Conservation (phyloP, 2,329 filamentous ascomycete genomes). For the Eutypa lata region DNA sequence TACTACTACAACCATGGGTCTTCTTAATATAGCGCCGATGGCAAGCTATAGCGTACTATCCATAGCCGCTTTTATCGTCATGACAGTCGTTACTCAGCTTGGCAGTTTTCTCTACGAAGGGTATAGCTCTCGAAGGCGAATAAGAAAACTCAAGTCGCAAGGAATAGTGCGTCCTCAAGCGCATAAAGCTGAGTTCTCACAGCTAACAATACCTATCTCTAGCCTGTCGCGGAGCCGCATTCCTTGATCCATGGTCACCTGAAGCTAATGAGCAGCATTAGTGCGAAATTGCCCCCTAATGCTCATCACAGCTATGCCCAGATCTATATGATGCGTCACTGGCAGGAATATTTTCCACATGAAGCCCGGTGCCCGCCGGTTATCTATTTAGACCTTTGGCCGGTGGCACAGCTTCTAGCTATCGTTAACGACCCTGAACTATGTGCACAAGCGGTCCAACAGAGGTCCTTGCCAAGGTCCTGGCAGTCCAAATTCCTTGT, state of each 20-base stretch:
- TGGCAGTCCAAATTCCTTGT: neutral
- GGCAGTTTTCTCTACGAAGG: neutral
- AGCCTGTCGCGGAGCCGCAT: neutral
- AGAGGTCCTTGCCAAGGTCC: neutral
- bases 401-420: neutral
- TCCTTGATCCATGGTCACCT: neutral
- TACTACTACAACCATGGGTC: neutral
- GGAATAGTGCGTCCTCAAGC: neutral
- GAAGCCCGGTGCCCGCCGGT: neutral
- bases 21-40: neutral
- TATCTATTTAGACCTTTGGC: neutral
- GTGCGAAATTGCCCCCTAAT: neutral
- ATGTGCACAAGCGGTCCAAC: neutral
- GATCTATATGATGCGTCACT: neutral
- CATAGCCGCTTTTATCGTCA: neutral
- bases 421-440: neutral
- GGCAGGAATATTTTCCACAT: neutral
- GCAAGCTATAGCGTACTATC: neutral
- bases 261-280: neutral
- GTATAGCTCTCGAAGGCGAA: neutral
- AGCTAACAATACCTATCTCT: neutral
- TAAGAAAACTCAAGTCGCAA: neutral
- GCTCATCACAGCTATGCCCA: neutral
- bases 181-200: neutral
- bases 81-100: neutral